Conservation (phyloP, 164 flowering plant species). For the Annona squamosa region DNA sequence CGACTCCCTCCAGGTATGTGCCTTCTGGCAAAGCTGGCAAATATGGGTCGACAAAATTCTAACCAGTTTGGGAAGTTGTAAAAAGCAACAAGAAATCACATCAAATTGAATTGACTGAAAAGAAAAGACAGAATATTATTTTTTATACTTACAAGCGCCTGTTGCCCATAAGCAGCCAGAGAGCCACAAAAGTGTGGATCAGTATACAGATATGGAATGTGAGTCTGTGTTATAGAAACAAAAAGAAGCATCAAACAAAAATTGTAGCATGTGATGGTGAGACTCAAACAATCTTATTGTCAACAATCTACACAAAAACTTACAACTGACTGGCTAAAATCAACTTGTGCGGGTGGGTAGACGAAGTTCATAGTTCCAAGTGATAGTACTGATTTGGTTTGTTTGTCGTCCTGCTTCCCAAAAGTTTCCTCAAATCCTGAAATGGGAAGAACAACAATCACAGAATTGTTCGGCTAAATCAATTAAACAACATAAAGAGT, state of each 20-base stretch:
- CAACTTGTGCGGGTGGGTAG: conserved; percentile 30
- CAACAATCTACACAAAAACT: conserved; percentile 11
- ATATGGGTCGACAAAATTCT: no score
- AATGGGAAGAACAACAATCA: not conserved
- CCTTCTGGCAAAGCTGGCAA: no score
- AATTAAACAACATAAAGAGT: no score
- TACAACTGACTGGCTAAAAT: conserved; percentile 40
- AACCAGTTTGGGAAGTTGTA: no score
- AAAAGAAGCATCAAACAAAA: conserved; percentile 4
- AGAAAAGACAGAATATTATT: not conserved
- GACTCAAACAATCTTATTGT: not conserved
- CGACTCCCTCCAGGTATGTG: no score
- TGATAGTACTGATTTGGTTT: conserved; percentile 33
- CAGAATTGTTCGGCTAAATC: not conserved
- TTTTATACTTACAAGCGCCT: conserved; percentile 38
- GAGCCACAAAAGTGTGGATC: conserved; percentile 46
- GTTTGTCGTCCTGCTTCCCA: conserved; percentile 26
- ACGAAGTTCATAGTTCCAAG: conserved; percentile 31
- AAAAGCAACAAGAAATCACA: no score
- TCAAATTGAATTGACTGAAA: no score
- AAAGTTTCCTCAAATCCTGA: conserved; percentile 29
- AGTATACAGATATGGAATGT: conserved; percentile 36
- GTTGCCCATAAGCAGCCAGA: conserved; percentile 47
- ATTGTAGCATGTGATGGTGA: not conserved
- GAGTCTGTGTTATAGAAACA: conserved; percentile 29